phyloP scores from a whole-genome alignment of 257 asterid species.

The Verbena officinalis region DNA sequence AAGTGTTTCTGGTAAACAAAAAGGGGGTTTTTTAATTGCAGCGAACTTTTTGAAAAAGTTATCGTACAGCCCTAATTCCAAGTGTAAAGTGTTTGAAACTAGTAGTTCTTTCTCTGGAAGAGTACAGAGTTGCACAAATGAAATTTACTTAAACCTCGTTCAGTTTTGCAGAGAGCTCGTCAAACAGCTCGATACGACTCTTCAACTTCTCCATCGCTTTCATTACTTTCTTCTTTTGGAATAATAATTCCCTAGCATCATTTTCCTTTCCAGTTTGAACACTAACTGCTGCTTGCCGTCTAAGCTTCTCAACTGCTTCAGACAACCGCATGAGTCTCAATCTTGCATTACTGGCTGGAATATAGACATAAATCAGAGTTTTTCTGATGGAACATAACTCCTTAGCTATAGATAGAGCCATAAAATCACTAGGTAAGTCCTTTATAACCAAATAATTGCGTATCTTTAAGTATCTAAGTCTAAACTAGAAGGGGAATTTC shows the following conservation, averaged over 20 bases:
- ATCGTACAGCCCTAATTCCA: not conserved
- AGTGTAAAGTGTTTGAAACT: not conserved
- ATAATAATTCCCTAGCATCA: conserved; percentile 78
- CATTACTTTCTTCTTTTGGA: conserved; percentile 87
- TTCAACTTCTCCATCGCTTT: conserved; percentile 86
- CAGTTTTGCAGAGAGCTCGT: conserved; percentile 70
- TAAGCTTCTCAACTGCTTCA: conserved; percentile 90
- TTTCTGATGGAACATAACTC: conserved; percentile 1
- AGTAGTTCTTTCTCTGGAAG: conserved; percentile 1
- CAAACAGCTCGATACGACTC: conserved; percentile 78
- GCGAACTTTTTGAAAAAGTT: not conserved
- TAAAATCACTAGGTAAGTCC: conserved; percentile 1
- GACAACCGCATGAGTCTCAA: conserved; percentile 78
- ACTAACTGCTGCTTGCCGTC: conserved; percentile 70
- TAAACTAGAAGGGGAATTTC: not conserved
- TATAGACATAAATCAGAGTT: conserved; percentile 26
- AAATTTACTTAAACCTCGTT: conserved; percentile 58
- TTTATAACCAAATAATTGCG: not conserved
- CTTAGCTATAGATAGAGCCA: not conserved
- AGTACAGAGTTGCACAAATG: conserved; percentile 21
- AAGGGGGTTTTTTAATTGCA: not conserved
- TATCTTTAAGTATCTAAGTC: not conserved
- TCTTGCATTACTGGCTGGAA: conserved; percentile 80
- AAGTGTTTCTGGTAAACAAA: not conserved
- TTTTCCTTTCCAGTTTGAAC: conserved; percentile 76